A percentile compares a stretch with the other conserved stretches of the same genome.
phyloP scores from a whole-genome alignment of 257 asterid species.

The Penstemon newberryi region DNA sequence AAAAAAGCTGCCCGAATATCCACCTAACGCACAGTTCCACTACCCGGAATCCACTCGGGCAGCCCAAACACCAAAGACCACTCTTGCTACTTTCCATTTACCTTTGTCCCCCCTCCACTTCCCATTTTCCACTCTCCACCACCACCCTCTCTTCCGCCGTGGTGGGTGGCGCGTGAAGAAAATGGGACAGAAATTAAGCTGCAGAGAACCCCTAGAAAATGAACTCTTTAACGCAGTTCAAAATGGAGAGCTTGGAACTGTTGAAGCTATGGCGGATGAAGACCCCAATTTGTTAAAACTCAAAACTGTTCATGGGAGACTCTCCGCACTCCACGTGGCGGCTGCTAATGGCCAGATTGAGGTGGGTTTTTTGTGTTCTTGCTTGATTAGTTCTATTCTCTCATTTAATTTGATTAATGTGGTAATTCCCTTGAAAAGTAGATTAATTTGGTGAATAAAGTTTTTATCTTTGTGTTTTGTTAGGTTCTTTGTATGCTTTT shows the following conservation, averaged over 20 bases:
- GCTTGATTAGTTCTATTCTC: background rate
- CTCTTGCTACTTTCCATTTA: slow-evolving; percentile 13
- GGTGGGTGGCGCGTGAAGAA: slow-evolving; percentile 62
- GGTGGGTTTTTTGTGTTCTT: slow-evolving; percentile 40
- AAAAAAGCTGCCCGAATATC: slow-evolving; percentile 38
- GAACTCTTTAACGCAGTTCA: slow-evolving; percentile 63
- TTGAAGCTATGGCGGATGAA: slow-evolving; percentile 54
- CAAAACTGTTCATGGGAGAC: slow-evolving; percentile 43
- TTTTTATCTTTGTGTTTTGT: slow-evolving; percentile 7
- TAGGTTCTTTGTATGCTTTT: slow-evolving; percentile 75
- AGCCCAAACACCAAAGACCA: slow-evolving; percentile 49
- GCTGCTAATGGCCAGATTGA: slow-evolving; percentile 73
- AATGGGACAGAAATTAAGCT: slow-evolving; percentile 80
- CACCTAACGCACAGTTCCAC: slow-evolving; percentile 26
- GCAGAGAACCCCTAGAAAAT: slow-evolving; percentile 43
- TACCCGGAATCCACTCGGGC: slow-evolving; percentile 56
- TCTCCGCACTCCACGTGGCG: slow-evolving; percentile 70
- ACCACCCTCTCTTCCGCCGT: slow-evolving; percentile 44
- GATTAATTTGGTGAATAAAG: slow-evolving; percentile 23
- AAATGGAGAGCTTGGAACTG: slow-evolving; percentile 60
- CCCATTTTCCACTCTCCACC: slow-evolving; percentile 10
- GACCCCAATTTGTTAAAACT: slow-evolving; percentile 47
- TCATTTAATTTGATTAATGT: background rate
- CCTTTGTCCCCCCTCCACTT: slow-evolving; percentile 27
- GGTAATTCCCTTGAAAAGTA: slow-evolving; percentile 3